These are phyloP conservation scores for Panaeolus cyanescens DNA, from an alignment of 768 basidiomycete genomes.

Conservation along the genomic window DNA sequence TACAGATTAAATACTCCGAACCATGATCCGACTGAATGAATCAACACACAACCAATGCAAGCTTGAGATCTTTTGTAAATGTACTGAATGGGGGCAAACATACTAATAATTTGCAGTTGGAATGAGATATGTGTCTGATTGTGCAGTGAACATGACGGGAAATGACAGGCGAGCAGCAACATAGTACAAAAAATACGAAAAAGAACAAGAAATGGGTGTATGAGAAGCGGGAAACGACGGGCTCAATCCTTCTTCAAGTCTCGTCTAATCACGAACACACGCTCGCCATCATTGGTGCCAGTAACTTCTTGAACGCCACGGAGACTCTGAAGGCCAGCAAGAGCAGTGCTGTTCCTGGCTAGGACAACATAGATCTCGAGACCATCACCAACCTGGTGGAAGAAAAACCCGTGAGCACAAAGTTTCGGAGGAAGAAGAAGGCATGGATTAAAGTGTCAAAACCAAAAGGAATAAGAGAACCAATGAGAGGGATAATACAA, in stretches of 20 bases:
- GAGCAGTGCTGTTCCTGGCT: slow-evolving; percentile 57
- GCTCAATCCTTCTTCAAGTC: slow-evolving; percentile 83
- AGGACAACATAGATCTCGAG: slow-evolving; percentile 91
- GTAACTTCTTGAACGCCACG: slow-evolving; percentile 67
- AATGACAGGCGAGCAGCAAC: slow-evolving; percentile 20
- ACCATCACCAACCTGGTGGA: slow-evolving; percentile 84
- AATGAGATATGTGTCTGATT: slow-evolving; percentile 15
- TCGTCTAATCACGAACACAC: slow-evolving; percentile 73
- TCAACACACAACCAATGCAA: neutral
- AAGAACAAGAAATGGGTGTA: neutral
- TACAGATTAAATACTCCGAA: neutral
- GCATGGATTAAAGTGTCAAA: neutral
- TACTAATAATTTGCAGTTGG: neutral
- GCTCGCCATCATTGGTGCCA: slow-evolving; percentile 62
- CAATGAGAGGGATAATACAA: neutral
- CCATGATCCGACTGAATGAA: neutral
- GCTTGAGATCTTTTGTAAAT: neutral
- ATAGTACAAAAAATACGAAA: slow-evolving; percentile 9
- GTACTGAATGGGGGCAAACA: neutral
- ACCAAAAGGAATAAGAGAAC: neutral
- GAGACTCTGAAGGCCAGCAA: slow-evolving; percentile 58
- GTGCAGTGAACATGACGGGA: slow-evolving; percentile 13
- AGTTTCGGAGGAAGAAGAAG: slow-evolving; percentile 7
- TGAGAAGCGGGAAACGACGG: slow-evolving; percentile 6
- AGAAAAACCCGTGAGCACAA: slow-evolving; percentile 14